Conservation (phyloP, 2,329 filamentous ascomycete species). For the Ceratocystis eucalypticola region DNA sequence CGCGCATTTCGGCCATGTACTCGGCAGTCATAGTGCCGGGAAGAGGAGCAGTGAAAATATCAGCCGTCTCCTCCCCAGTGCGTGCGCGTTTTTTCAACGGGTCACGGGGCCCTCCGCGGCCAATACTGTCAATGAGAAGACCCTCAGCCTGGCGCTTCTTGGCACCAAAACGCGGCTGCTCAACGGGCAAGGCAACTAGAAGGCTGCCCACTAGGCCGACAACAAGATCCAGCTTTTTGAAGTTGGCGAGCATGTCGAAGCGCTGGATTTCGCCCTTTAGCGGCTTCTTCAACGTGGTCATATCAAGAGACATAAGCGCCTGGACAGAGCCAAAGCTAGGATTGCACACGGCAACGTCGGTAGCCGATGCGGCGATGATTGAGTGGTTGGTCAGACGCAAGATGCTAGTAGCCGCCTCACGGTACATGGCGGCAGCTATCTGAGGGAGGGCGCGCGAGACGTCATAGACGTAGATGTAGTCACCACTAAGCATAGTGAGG, state of each 20-base stretch:
- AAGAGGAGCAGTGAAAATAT: constrained; percentile 25
- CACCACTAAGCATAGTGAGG: constrained; percentile 45
- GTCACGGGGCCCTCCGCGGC: constrained; percentile 42
- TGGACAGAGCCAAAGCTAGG: constrained; percentile 53
- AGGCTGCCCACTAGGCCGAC: constrained; percentile 50
- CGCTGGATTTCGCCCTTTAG: constrained; percentile 26
- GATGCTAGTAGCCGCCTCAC: constrained; percentile 46
- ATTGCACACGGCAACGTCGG: constrained; percentile 51
- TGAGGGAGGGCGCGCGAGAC: constrained; percentile 49
- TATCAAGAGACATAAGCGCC: constrained; percentile 34
- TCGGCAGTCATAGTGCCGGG: constrained; percentile 39
- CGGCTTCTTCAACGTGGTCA: constrained; percentile 28
- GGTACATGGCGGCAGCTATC: constrained; percentile 40
- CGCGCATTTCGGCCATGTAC: constrained; percentile 35
- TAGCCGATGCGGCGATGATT: constrained; percentile 45
- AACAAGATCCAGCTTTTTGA: constrained; percentile 51
- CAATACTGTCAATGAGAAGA: constrained; percentile 59
- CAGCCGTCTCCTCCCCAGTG: neutral
- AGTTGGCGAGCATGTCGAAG: constrained; percentile 44
- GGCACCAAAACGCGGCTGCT: constrained; percentile 41
- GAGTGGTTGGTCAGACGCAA: constrained; percentile 53
- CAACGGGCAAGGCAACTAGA: constrained; percentile 56
- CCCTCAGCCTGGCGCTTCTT: constrained; percentile 44
- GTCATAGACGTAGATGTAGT: constrained; percentile 47
- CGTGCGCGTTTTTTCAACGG: constrained; percentile 20